A percentile compares a stretch with the other conserved stretches of the same genome.
These are phyloP conservation scores for Tylopilus sp. DNA, from an alignment of 1,284 basidiomycete genomes.

Conservation along the genomic window DNA sequence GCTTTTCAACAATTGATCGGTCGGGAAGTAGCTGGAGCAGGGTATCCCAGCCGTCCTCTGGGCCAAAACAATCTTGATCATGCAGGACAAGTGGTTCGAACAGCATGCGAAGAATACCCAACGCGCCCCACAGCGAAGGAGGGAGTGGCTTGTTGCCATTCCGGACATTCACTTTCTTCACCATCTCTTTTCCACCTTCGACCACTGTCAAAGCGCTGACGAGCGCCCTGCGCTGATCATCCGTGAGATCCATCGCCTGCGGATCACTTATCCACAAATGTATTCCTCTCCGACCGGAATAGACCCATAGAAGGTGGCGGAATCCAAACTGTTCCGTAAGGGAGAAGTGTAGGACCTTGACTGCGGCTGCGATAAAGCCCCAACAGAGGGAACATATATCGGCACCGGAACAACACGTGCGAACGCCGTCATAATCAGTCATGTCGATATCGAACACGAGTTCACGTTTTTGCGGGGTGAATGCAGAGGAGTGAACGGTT, in stretches of 20 bases:
- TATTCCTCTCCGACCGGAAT: conserved; percentile 96
- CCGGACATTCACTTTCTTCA: conserved; percentile 81
- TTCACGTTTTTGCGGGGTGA: conserved; percentile 81
- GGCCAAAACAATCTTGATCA: conserved; percentile 85
- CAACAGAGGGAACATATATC: conserved; percentile 93
- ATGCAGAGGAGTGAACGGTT: conserved; percentile 69
- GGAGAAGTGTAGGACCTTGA: conserved; percentile 77
- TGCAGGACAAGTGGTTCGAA: conserved; percentile 73
- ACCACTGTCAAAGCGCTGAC: conserved; percentile 87
- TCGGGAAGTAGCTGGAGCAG: conserved; percentile 78
- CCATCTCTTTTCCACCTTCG: conserved; percentile 76
- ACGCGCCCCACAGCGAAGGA: conserved; percentile 53
- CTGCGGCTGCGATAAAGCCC: conserved; percentile 91
- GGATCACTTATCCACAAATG: conserved; percentile 96
- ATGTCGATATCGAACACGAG: conserved; percentile 99
- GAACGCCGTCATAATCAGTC: conserved; percentile 97
- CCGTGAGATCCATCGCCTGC: conserved; percentile 83
- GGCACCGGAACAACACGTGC: conserved; percentile 92
- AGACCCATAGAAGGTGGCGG: conserved; percentile 88
- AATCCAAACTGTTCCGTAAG: conserved; percentile 87
- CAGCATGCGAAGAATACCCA: conserved; percentile 49
- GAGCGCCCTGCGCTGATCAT: conserved; percentile 84
- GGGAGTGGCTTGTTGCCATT: conserved; percentile 47
- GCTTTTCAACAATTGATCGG: conserved; percentile 39
- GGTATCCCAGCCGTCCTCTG: conserved; percentile 67